Percentiles rank a stretch among this genome's conserved stretches.
These are phyloP conservation scores for Trametes coccinea DNA, from an alignment of 768 basidiomycete species.

Conservation along the genomic window DNA sequence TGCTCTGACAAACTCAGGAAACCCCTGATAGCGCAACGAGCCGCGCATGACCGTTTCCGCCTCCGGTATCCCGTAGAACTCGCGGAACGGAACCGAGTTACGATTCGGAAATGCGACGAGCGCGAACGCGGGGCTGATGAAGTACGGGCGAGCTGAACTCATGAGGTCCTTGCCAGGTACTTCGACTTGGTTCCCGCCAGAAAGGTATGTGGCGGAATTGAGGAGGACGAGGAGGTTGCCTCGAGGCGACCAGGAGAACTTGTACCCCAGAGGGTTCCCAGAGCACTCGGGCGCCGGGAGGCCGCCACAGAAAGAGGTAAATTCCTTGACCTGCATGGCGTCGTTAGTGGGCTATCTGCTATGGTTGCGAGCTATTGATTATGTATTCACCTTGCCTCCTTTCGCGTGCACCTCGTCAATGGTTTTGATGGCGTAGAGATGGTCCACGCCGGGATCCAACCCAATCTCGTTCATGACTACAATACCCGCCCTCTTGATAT, in stretches of 20 bases:
- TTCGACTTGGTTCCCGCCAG: constrained; percentile 59
- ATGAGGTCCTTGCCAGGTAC: constrained; percentile 85
- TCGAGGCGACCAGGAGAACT: constrained; percentile 98
- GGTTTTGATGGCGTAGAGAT: constrained; percentile 91
- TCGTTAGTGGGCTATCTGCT: neutral
- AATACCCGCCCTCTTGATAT: constrained; percentile 84
- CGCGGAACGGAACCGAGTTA: constrained; percentile 85
- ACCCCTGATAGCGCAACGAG: constrained; percentile 92
- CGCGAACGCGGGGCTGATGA: constrained; percentile 93
- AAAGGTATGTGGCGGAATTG: constrained; percentile 83
- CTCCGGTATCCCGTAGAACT: constrained; percentile 92
- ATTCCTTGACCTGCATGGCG: constrained; percentile 70
- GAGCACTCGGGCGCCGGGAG: constrained; percentile 90
- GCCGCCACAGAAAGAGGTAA: constrained; percentile 94
- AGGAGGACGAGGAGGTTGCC: constrained; percentile 94
- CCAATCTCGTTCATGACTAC: constrained; percentile 98
- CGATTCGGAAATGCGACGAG: constrained; percentile 98
- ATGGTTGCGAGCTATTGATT: neutral
- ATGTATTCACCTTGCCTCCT: constrained; percentile 76
- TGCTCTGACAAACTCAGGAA: constrained; percentile 91
- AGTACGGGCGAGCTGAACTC: constrained; percentile 89
- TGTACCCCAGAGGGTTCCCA: constrained; percentile 96
- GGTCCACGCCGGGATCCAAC: constrained; percentile 93
- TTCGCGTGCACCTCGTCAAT: constrained; percentile 92
- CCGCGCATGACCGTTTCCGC: constrained; percentile 91